Conservation (phyloP, 306 rosid species). For the Rosa chinensis region DNA sequence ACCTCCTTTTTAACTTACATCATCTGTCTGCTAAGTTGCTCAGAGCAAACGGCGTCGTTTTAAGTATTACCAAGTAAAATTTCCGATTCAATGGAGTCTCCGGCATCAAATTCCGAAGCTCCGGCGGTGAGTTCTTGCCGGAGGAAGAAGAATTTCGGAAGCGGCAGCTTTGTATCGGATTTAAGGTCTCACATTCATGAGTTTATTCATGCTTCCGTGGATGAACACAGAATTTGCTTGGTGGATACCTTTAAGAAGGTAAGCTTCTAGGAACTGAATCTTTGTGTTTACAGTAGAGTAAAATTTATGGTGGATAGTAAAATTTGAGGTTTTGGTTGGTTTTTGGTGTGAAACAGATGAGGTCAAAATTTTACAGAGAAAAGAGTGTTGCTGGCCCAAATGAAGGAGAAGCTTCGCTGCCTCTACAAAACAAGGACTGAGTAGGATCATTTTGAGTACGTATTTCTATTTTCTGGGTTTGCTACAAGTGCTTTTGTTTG, state of each 20-base stretch:
- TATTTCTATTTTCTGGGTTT: constrained; percentile 21
- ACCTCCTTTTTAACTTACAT: neutral
- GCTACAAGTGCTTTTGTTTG: neutral
- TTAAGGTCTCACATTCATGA: constrained; percentile 57
- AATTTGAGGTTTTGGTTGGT: neutral
- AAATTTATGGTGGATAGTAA: neutral
- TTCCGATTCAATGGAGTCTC: neutral
- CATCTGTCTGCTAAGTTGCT: neutral
- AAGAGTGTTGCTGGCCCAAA: constrained; percentile 18
- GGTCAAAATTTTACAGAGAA: constrained; percentile 28
- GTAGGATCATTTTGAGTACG: constrained; percentile 28
- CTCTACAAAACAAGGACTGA: constrained; percentile 28
- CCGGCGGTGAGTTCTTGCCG: constrained; percentile 47
- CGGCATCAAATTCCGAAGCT: constrained; percentile 11
- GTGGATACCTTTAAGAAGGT: constrained; percentile 50
- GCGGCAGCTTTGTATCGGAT: constrained; percentile 50
- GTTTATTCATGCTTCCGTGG: constrained; percentile 50
- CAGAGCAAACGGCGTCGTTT: neutral
- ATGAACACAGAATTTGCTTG: constrained; percentile 63
- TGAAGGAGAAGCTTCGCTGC: constrained; percentile 33
- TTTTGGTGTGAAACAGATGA: constrained; percentile 40
- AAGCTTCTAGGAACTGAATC: neutral
- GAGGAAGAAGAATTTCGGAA: constrained; percentile 47
- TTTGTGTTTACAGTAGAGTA: neutral
- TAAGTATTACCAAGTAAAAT: neutral